Evolutionary conservation across 1,284 basidiomycete species (phyloP).

Genomic region (Sporisorium reilianum): DNA sequence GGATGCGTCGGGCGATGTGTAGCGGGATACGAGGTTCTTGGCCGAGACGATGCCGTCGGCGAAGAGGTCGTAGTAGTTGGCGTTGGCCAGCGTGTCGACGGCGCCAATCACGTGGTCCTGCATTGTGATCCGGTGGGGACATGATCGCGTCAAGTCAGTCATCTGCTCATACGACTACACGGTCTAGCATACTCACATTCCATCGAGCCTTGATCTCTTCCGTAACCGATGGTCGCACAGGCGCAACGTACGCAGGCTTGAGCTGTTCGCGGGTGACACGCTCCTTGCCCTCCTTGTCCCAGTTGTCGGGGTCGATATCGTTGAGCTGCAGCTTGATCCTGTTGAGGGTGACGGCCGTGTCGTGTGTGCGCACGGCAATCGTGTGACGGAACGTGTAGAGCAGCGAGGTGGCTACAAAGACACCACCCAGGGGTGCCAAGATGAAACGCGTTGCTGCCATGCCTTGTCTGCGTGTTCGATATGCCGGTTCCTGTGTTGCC

Average conservation of each 20-base stretch:
- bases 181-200: slow-evolving; percentile 33
- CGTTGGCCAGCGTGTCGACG: slow-evolving; percentile 30
- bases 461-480: background rate
- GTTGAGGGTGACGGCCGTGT: slow-evolving; percentile 40
- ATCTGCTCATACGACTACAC: background rate
- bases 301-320: slow-evolving; percentile 55
- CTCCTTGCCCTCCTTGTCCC: slow-evolving; percentile 48
- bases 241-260: slow-evolving; percentile 45
- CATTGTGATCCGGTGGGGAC: too few species aligned
- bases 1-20: slow-evolving; percentile 10
- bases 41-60: slow-evolving; percentile 41
- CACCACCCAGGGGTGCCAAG: slow-evolving; percentile 44
- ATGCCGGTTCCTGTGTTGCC: too few species aligned
- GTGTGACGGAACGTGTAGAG: slow-evolving; percentile 56
- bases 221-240: slow-evolving; percentile 35
- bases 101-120: slow-evolving; percentile 45
- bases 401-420: slow-evolving; percentile 51
- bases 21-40: slow-evolving; percentile 25
- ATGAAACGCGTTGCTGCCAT: slow-evolving; percentile 48
- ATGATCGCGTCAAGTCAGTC: background rate
- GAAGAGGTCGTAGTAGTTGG: slow-evolving; percentile 53
- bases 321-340: slow-evolving; percentile 47
- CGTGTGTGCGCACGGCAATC: slow-evolving; percentile 50
- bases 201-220: slow-evolving; percentile 56
- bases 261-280: slow-evolving; percentile 30